phyloP scores from a whole-genome alignment of 768 basidiomycete species.

The Trametes villosa region DNA sequence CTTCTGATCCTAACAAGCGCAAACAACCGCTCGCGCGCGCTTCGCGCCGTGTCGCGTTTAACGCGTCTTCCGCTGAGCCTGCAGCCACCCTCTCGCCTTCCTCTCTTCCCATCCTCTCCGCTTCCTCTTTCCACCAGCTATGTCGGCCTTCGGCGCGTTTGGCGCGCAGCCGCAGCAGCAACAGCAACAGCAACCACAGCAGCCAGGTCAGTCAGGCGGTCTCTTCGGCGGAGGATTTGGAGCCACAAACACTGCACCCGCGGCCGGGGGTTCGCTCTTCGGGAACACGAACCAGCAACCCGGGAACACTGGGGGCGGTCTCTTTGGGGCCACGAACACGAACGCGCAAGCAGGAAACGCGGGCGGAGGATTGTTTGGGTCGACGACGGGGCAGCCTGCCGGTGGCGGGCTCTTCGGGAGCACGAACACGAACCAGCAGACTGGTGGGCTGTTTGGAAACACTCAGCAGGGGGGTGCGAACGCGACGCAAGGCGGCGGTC shows the following conservation, averaged over 20 bases:
- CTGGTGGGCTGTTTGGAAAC: slow-evolving; percentile 35
- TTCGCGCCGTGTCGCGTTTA: background rate
- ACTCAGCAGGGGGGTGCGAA: slow-evolving; percentile 16
- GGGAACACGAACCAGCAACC: slow-evolving; percentile 19
- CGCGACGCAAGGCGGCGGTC: background rate
- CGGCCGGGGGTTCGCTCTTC: slow-evolving; percentile 27
- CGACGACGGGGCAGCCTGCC: slow-evolving; percentile 14
- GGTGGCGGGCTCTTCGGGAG: slow-evolving; percentile 29
- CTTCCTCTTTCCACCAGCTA: background rate
- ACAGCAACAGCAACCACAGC: slow-evolving; percentile 30
- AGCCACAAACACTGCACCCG: background rate
- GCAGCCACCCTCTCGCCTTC: background rate
- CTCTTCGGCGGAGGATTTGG: slow-evolving; percentile 5
- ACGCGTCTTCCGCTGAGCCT: background rate
- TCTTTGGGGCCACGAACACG: slow-evolving; percentile 17
- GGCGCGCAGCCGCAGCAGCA: slow-evolving; percentile 25
- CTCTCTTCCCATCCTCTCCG: background rate
- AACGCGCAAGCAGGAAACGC: slow-evolving; percentile 12
- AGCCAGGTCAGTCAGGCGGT: background rate
- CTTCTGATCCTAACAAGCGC: slow-evolving; percentile 1
- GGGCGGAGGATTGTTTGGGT: slow-evolving; percentile 28
- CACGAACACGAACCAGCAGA: slow-evolving; percentile 20
- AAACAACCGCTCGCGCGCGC: slow-evolving; percentile 1
- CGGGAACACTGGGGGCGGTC: slow-evolving; percentile 28
- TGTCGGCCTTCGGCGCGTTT: slow-evolving; percentile 24